Percentiles rank a stretch among this genome's conserved stretches.
Evolutionary conservation across 148 eudicot genomes (phyloP).

Genomic region (Linanthus parryae): DNA sequence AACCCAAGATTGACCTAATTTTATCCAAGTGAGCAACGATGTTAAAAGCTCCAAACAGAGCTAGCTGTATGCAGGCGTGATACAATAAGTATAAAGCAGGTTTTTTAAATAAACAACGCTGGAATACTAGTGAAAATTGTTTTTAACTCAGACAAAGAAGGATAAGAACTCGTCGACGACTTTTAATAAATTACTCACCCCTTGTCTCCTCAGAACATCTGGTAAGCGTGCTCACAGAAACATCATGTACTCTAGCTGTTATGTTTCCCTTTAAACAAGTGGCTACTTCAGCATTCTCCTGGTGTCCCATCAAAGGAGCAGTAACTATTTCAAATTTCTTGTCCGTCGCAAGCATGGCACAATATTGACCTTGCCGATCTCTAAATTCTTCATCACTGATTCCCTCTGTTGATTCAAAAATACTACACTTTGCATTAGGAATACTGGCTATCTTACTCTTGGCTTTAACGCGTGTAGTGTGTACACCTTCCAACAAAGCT

Average conservation of each 20-base stretch:
- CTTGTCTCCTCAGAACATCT: slow-evolving; percentile 42
- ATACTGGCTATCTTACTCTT: slow-evolving; percentile 10
- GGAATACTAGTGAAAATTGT: not conserved
- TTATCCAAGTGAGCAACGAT: no score
- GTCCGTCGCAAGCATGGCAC: slow-evolving; percentile 21
- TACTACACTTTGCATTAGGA: slow-evolving; percentile 16
- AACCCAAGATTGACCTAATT: no score
- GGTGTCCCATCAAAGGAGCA: slow-evolving; percentile 9
- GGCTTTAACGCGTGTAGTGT: slow-evolving; percentile 11
- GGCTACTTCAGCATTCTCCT: slow-evolving; percentile 11
- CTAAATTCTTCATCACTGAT: slow-evolving; percentile 18
- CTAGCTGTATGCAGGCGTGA: not conserved
- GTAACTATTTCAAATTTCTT: slow-evolving; percentile 11
- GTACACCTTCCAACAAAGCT: slow-evolving; percentile 9
- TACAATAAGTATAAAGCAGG: no score
- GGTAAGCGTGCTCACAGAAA: slow-evolving; percentile 31
- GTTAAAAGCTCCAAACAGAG: not conserved
- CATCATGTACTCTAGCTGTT: slow-evolving; percentile 22
- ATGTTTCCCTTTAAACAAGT: no score
- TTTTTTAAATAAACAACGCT: no score
- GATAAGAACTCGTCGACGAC: no score
- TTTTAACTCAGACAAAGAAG: not conserved
- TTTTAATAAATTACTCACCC: slow-evolving; percentile 45
- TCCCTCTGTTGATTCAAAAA: slow-evolving; percentile 8
- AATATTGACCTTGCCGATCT: slow-evolving; percentile 19